Evolutionary conservation across 306 rosid species (phyloP), one percentile per base, ranked within the genome.

Genomic region (Vicia villosa): DNA sequence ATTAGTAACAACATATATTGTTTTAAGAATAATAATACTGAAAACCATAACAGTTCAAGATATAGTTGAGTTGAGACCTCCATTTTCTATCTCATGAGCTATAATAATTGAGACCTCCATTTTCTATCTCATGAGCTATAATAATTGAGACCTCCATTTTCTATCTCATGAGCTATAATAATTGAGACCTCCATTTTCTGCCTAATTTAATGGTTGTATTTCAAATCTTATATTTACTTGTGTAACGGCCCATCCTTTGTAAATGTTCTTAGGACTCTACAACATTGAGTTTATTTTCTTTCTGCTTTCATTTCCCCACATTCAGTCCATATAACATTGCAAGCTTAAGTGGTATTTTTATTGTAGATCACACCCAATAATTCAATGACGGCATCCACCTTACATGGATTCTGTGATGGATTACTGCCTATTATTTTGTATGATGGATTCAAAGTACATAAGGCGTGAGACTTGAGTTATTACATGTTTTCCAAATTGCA

Each of bases 1-100:
- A 51, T 85, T 60, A 85, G 86, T 54, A 51, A 34, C 38, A 73
- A 79, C 43, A 50, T 47, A 69, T 15, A 26, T 49, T 12, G 79
- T 68, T 32, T 32, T 54, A 45, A 67, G 42, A 43, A 51, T 10
- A 59, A 38, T 19, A 40, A 60, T 58, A 65, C 59, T 5, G 16
- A 45, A 15, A 70, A 72, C 34, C 71, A 77, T 26, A 55, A 50
- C 47, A 61, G 63, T 41, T 69, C 32, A 55, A 50, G 16, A 67
- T 81, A 40, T 45, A 69, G 28, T n/a, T n/a, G n/a, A n/a, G n/a
- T n/a, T n/a, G n/a, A n/a, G n/a, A n/a, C n/a, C n/a, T n/a, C n/a
- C n/a, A n/a, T n/a, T n/a, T n/a, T n/a, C 8, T 45, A 5, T 45
- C 8, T 45, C 51, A n/a, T 45, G 17, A n/a, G 55, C 55, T 47